These are phyloP conservation scores for Stagonosporopsis cucurbitacearum DNA, from an alignment of 2,329 filamentous ascomycete genomes.

Conservation along the genomic window DNA sequence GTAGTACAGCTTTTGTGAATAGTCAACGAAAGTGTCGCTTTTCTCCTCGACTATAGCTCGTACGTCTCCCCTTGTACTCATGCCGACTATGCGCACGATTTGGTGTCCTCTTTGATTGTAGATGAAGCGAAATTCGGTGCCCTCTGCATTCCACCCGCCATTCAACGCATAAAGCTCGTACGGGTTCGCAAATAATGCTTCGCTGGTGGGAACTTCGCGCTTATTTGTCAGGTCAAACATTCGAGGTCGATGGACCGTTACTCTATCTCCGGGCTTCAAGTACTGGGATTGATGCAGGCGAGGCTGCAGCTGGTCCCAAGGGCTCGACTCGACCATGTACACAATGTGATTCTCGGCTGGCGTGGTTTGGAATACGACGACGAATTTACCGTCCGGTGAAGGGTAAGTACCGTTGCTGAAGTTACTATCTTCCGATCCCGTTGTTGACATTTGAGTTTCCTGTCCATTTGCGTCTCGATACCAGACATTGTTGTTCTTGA, in stretches of 20 bases:
- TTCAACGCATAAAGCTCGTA: slow-evolving; percentile 20
- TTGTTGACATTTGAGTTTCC: slow-evolving; percentile 29
- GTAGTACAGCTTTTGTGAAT: slow-evolving; percentile 26
- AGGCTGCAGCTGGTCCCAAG: slow-evolving; percentile 27
- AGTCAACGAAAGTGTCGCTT: slow-evolving; percentile 34
- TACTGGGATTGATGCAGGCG: slow-evolving; percentile 26
- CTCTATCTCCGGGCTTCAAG: slow-evolving; percentile 30
- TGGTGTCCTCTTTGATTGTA: slow-evolving; percentile 36
- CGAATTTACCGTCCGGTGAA: slow-evolving; percentile 29
- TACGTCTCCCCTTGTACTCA: slow-evolving; percentile 28
- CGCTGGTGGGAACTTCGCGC: slow-evolving; percentile 26
- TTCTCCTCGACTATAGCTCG: slow-evolving; percentile 32
- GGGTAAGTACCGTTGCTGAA: slow-evolving; percentile 25
- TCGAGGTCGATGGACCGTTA: slow-evolving; percentile 27
- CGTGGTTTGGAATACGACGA: slow-evolving; percentile 27
- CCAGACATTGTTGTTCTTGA: slow-evolving; percentile 34
- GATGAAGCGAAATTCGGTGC: slow-evolving; percentile 32
- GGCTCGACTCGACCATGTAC: slow-evolving; percentile 30
- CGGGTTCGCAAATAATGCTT: slow-evolving; percentile 28
- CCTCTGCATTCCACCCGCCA: slow-evolving; percentile 29
- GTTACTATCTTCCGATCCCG: slow-evolving; percentile 25
- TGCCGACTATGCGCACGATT: slow-evolving; percentile 30
- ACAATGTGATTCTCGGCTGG: slow-evolving; percentile 26
- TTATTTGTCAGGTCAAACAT: slow-evolving; percentile 27
- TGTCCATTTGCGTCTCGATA: slow-evolving; percentile 21